Conservation (phyloP, 2,329 filamentous ascomycete species). For the Zalaria sp. region DNA sequence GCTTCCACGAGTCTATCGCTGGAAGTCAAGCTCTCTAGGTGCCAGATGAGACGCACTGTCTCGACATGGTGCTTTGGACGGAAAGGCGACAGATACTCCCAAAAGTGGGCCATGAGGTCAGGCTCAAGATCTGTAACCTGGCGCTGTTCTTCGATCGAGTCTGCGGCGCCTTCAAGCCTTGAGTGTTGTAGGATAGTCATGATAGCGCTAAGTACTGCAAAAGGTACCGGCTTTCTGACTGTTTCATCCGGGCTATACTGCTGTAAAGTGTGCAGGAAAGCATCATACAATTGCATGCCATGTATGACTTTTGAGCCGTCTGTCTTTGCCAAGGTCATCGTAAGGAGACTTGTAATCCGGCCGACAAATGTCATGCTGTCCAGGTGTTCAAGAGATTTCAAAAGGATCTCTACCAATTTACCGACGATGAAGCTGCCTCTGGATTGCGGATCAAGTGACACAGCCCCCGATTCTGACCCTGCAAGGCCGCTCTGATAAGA, state of each 20-base stretch:
- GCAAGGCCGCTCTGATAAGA: too few relatives aligned
- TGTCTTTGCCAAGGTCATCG: too few relatives aligned
- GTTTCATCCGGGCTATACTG: background rate
- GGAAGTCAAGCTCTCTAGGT: slow-evolving; percentile 58
- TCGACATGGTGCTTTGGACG: slow-evolving; percentile 92
- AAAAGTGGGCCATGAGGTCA: slow-evolving; percentile 57
- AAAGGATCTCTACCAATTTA: too few relatives aligned
- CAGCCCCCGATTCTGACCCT: too few relatives aligned
- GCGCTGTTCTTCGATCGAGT: slow-evolving; percentile 9
- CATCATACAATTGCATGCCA: too few relatives aligned
- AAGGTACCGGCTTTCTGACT: background rate
- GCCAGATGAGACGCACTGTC: slow-evolving; percentile 73
- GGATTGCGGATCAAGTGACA: too few relatives aligned
- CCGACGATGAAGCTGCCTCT: too few relatives aligned
- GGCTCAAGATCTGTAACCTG: slow-evolving; percentile 50
- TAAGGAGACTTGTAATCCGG: too few relatives aligned
- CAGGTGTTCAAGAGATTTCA: too few relatives aligned
- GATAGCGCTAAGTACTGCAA: slow-evolving; percentile 8
- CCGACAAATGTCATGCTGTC: too few relatives aligned
- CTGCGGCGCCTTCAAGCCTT: background rate
- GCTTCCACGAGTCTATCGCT: slow-evolving; percentile 3
- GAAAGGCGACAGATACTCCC: slow-evolving; percentile 67
- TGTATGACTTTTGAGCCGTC: too few relatives aligned
- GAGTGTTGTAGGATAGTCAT: slow-evolving; percentile 8
- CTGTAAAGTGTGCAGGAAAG: background rate